Conservation (phyloP, 75 land plant genomes). For the Picea sitchensis region DNA sequence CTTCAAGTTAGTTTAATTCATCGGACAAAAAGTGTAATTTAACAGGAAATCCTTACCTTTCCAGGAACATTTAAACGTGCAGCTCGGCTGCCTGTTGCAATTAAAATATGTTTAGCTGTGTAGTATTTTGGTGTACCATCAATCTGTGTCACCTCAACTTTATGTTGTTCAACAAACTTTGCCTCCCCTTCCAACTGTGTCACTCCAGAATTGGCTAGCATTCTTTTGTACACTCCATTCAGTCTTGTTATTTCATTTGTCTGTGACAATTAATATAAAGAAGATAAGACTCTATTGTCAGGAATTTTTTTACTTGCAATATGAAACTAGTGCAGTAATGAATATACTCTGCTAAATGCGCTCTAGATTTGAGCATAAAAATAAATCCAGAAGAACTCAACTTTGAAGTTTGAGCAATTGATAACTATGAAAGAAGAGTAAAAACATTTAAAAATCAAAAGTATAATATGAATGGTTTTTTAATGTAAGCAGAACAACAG, state of each 20-base stretch:
- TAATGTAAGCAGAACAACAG: neutral
- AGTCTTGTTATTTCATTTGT: slow-evolving; percentile 80
- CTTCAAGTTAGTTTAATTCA: neutral
- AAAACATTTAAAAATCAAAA: too few species aligned
- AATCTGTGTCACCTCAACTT: slow-evolving; percentile 62
- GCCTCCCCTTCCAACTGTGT: slow-evolving; percentile 81
- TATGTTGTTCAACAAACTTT: slow-evolving; percentile 73
- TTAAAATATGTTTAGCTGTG: slow-evolving; percentile 78
- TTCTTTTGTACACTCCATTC: slow-evolving; percentile 84
- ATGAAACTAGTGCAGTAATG: neutral
- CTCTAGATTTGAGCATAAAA: too few species aligned
- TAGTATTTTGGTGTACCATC: slow-evolving; percentile 60
- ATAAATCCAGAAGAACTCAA: too few species aligned
- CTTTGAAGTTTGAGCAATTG: too few species aligned
- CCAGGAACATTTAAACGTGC: slow-evolving; percentile 75
- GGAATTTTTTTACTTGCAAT: neutral
- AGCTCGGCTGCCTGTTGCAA: slow-evolving; percentile 95
- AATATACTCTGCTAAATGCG: too few species aligned
- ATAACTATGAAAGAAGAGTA: too few species aligned
- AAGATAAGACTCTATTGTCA: neutral
- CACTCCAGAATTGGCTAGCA: slow-evolving; percentile 79
- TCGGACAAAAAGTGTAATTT: neutral
- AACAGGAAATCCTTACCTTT: slow-evolving; percentile 37
- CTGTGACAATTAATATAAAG: slow-evolving; percentile 28
- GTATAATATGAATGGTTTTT: neutral